Conservation (phyloP, 2,329 filamentous ascomycete genomes). For the Aspergillus niger region DNA sequence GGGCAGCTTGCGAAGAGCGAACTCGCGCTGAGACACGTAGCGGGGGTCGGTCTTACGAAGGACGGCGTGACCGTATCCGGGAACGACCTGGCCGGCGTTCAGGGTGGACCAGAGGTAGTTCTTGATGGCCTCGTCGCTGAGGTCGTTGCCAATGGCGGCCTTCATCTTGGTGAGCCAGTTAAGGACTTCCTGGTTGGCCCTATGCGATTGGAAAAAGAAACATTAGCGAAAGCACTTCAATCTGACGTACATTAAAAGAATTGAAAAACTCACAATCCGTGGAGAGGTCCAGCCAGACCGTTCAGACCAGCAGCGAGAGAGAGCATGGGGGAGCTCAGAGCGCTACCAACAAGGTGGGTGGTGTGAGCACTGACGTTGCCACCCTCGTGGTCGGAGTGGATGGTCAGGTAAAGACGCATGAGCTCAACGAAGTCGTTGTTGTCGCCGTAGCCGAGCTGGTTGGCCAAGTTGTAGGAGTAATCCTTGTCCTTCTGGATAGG, state of each 20-base stretch:
- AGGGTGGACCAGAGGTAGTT: conserved; percentile 99
- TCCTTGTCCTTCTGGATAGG: conserved; percentile 98
- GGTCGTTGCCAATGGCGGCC: conserved; percentile 86
- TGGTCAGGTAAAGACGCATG: conserved; percentile 98
- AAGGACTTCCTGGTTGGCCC: conserved; percentile 97
- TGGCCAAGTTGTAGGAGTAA: conserved; percentile 98
- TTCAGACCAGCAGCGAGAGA: conserved; percentile 96
- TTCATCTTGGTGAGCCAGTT: conserved; percentile 99
- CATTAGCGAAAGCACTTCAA: conserved; percentile 20
- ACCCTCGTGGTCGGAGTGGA: conserved; percentile 99
- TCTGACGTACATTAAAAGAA: too few relatives aligned
- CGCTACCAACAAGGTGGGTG: conserved; percentile 94
- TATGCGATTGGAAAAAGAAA: conserved; percentile 18
- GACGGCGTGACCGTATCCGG: conserved; percentile 97
- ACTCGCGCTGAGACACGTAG: conserved; percentile 97
- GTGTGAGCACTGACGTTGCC: conserved; percentile 98
- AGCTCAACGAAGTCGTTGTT: conserved; percentile 98
- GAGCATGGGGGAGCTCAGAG: conserved; percentile 95
- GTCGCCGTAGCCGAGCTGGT: conserved; percentile 94
- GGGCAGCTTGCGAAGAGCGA: conserved; percentile 89
- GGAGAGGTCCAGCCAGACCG: conserved; percentile 95
- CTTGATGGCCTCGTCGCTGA: conserved; percentile 94
- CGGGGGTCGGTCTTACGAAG: conserved; percentile 99
- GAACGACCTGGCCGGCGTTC: conserved; percentile 92
- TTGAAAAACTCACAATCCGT: conserved; percentile 67